Conservation (phyloP, 768 basidiomycete species). For the Dioszegia aurantiaca region DNA sequence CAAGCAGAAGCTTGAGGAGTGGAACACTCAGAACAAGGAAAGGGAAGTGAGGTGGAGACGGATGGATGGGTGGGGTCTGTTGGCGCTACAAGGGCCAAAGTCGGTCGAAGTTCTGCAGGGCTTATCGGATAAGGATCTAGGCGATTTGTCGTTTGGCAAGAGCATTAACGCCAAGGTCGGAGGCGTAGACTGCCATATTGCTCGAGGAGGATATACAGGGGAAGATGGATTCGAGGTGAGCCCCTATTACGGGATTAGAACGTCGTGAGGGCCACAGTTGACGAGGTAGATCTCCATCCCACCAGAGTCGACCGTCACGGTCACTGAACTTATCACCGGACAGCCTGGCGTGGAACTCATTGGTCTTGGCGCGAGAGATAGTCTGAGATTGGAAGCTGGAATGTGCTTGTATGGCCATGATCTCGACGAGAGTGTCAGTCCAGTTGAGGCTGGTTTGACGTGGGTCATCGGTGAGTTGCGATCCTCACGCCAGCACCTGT, state of each 20-base stretch:
- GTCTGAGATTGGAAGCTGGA: constrained; percentile 89
- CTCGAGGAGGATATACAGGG: constrained; percentile 94
- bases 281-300: constrained; percentile 72
- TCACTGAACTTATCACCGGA: constrained; percentile 64
- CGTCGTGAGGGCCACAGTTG: neutral
- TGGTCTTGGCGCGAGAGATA: constrained; percentile 89
- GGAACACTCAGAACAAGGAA: constrained; percentile 63
- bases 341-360: constrained; percentile 71
- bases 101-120: constrained; percentile 75
- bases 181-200: constrained; percentile 77
- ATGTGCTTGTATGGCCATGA: constrained; percentile 97
- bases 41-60: constrained; percentile 72
- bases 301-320: constrained; percentile 67
- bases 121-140: constrained; percentile 62
- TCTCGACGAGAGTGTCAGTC: constrained; percentile 77
- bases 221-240: constrained; percentile 95
- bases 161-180: constrained; percentile 72
- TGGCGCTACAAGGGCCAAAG: constrained; percentile 89
- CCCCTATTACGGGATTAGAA: too few relatives aligned
- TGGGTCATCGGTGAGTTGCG: constrained; percentile 81
- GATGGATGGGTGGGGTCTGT: constrained; percentile 76
- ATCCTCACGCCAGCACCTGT: neutral
- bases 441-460: constrained; percentile 82
- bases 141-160: constrained; percentile 74
- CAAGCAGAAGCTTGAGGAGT: constrained; percentile 63